Conservation (phyloP, 768 basidiomycete species). For the Pleurotus tuoliensis region DNA sequence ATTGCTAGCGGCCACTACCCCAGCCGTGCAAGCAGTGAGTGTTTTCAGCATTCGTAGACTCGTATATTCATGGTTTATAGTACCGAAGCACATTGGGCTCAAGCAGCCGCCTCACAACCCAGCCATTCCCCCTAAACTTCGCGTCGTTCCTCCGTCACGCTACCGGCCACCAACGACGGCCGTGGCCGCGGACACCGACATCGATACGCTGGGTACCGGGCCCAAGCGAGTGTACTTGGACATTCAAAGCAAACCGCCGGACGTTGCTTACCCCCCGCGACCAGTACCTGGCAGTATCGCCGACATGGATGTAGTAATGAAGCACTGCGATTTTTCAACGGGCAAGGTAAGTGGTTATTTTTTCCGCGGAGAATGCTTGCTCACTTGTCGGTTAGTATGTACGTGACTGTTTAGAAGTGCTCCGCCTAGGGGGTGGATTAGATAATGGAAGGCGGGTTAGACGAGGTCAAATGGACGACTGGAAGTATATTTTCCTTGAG, state of each 20-base stretch:
- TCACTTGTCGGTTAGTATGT: slow-evolving; percentile 58
- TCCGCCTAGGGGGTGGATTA: slow-evolving; percentile 80
- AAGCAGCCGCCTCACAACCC: slow-evolving; percentile 58
- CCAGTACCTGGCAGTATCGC: slow-evolving; percentile 79
- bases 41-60: slow-evolving; percentile 9
- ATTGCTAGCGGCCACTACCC: slow-evolving; percentile 88
- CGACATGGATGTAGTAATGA: slow-evolving; percentile 84
- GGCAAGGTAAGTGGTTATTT: slow-evolving; percentile 47
- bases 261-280: slow-evolving; percentile 78
- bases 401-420: slow-evolving; percentile 90
- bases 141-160: slow-evolving; percentile 42
- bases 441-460: slow-evolving; percentile 73
- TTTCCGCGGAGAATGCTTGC: slow-evolving; percentile 1
- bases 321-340: slow-evolving; percentile 78
- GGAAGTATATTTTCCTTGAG: slow-evolving; percentile 81
- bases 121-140: slow-evolving; percentile 51
- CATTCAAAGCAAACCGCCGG: slow-evolving; percentile 51
- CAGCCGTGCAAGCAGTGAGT: slow-evolving; percentile 63
- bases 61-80: slow-evolving; percentile 26
- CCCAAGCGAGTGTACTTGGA: slow-evolving; percentile 74
- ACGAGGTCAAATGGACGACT: slow-evolving; percentile 67
- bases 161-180: slow-evolving; percentile 34
- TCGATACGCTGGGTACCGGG: slow-evolving; percentile 62
- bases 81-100: slow-evolving; percentile 62
- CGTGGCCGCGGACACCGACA: slow-evolving; percentile 35